Percentiles rank a stretch among this genome's conserved stretches.
Evolutionary conservation across 371 early-diverging fungal genomes (phyloP).

Genomic region (Mortierella sp.): DNA sequence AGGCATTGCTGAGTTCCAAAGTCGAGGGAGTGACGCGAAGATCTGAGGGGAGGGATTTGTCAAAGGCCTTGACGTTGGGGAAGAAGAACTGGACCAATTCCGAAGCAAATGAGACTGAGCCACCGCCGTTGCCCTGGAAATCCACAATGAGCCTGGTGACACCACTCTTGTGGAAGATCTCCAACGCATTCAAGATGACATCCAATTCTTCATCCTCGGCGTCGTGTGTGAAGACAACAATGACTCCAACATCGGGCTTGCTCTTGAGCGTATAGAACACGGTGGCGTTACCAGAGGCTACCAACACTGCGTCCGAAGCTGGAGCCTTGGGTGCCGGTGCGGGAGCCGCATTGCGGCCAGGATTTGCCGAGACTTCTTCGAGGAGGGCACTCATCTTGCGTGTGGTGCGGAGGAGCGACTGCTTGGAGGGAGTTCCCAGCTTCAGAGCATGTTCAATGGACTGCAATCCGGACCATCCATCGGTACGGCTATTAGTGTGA

Average conservation of each 20-base stretch:
- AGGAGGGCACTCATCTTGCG: slow-evolving; percentile 6
- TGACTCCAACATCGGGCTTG: slow-evolving; percentile 32
- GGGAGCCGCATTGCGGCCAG: too few relatives aligned
- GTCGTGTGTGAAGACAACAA: slow-evolving; percentile 23
- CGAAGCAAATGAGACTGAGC: slow-evolving; percentile 21
- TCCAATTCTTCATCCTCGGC: slow-evolving; percentile 2
- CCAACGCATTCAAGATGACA: neutral
- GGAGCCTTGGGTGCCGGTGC: too few relatives aligned
- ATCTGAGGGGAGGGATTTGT: slow-evolving; percentile 12
- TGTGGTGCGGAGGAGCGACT: too few relatives aligned
- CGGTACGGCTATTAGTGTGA: neutral
- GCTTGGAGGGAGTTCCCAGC: too few relatives aligned
- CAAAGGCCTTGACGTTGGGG: slow-evolving; percentile 6
- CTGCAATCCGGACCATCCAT: too few relatives aligned
- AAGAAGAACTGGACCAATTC: slow-evolving; percentile 21
- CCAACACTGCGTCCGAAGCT: too few relatives aligned
- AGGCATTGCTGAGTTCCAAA: neutral
- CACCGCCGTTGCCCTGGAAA: slow-evolving; percentile 36
- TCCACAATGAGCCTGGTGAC: slow-evolving; percentile 38
- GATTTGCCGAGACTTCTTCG: too few relatives aligned
- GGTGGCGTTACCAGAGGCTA: slow-evolving; percentile 24
- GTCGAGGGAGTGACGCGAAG: slow-evolving; percentile 13
- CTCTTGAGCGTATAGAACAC: slow-evolving; percentile 29
- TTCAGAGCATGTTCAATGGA: too few relatives aligned
- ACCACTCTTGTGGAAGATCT: neutral